phyloP scores from a whole-genome alignment of 768 basidiomycete species.

The Hygrocybe punicea region DNA sequence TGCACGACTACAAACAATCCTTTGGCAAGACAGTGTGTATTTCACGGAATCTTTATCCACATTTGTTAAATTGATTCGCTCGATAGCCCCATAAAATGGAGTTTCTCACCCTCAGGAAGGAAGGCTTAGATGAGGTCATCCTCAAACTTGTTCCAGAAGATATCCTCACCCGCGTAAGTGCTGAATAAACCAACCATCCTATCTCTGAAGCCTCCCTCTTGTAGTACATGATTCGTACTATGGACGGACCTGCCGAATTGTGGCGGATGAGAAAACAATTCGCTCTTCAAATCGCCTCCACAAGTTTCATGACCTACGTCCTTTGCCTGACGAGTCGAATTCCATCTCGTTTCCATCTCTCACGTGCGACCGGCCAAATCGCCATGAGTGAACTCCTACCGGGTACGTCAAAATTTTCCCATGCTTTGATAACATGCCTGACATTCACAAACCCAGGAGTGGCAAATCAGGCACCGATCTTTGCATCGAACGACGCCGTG shows the following conservation, averaged over 20 bases:
- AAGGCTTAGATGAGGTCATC: slow-evolving; percentile 83
- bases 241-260: slow-evolving; percentile 77
- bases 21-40: slow-evolving; percentile 43
- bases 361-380: slow-evolving; percentile 83
- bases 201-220: neutral
- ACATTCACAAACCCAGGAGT: slow-evolving; percentile 32
- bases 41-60: neutral
- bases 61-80: slow-evolving; percentile 1
- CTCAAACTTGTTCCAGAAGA: slow-evolving; percentile 88
- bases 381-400: slow-evolving; percentile 93
- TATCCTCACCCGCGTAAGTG: slow-evolving; percentile 72
- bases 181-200: neutral
- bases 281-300: slow-evolving; percentile 80
- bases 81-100: slow-evolving; percentile 59
- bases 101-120: slow-evolving; percentile 70
- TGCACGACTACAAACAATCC: slow-evolving; percentile 56
- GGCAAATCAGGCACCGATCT: slow-evolving; percentile 50
- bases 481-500: slow-evolving; percentile 79
- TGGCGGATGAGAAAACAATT: slow-evolving; percentile 99
- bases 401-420: slow-evolving; percentile 41
- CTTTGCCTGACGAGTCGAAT: slow-evolving; percentile 80
- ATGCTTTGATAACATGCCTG: neutral
- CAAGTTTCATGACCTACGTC: slow-evolving; percentile 88
- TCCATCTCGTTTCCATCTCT: slow-evolving; percentile 83
- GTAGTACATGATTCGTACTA: slow-evolving; percentile 88